Evolutionary conservation across 495 filamentous ascomycete species (phyloP).

Genomic region (Aspergillus cavernicola): DNA sequence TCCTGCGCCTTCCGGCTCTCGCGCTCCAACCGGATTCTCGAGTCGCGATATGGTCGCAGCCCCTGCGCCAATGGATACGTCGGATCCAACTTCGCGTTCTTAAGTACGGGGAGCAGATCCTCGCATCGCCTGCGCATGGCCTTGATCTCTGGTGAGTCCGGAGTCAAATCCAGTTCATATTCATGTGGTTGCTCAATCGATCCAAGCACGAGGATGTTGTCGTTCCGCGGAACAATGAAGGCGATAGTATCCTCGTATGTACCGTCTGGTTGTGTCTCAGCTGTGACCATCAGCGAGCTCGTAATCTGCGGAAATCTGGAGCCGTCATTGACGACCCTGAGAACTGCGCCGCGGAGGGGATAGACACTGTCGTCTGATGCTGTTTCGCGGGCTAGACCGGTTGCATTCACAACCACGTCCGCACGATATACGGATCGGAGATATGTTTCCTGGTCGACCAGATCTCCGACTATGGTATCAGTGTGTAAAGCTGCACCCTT

Average conservation of each 20-base stretch:
- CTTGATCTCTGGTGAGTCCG: not conserved
- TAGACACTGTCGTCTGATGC: too few relatives aligned
- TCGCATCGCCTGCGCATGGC: not conserved
- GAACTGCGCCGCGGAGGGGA: not conserved
- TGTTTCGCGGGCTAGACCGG: not conserved
- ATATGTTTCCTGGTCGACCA: not conserved
- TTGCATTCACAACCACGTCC: not conserved
- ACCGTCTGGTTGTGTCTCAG: not conserved
- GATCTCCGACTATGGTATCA: not conserved
- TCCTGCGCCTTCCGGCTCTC: not conserved
- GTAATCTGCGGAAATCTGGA: not conserved
- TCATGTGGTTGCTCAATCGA: not conserved
- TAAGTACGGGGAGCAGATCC: not conserved
- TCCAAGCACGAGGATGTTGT: not conserved
- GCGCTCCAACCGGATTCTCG: not conserved
- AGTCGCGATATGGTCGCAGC: not conserved
- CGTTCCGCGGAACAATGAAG: not conserved
- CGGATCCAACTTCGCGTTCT: not conserved
- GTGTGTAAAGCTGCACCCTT: not conserved
- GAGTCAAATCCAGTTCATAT: not conserved
- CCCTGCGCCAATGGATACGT: not conserved
- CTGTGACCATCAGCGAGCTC: not conserved
- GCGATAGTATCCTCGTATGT: not conserved
- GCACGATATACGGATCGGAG: not conserved
- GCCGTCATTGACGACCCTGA: not conserved